Evolutionary conservation across 2,329 filamentous ascomycete species (phyloP), one percentile per base, ranked within the genome.

Genomic region (Diplodia seriata): DNA sequence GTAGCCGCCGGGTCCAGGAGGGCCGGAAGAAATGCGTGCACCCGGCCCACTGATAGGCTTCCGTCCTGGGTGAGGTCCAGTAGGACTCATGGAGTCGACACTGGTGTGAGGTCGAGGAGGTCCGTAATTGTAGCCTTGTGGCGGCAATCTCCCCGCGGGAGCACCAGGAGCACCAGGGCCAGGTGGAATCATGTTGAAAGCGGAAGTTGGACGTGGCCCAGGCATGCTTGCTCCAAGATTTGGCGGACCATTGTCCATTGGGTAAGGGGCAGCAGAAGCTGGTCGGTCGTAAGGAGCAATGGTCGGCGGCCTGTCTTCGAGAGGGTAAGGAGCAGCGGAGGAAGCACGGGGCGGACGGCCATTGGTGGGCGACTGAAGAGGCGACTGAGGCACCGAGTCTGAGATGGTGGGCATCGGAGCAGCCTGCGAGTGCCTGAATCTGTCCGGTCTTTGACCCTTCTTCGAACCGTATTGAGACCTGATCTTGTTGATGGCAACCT

Each of bases 401-500:
- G 69, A 71, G 68, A 80, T 81, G 43, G 76, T 74, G 36, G 82
- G 79, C 65, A 84, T 74, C 9, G 76, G 59, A 50, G 77, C 74
- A 40, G 71, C 75, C 9, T 77, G 72, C 6, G 76, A 70, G 64
- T 81, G 75, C 66, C 78, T 77, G 62, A 84, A 76, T 64, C 82
- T 77, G 20, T 80, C 77, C 36, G 83, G 83, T 59, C 82, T 76
- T 61, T 80, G 77, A 7, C 82, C 82, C 40, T 81, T 78, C 80
- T 83, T 84, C 1, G 84, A 86, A 15, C 83, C 84, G 70, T 85
- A 82, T 69, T 81, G 78, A 1, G 82, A 84, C 70, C 81, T 97
- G 82, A 99, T 98, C 65, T 91, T 88, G 62, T 88, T 90, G 71
- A 99, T 88, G 0, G 95, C 94, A 51, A 96, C 90, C 67, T 93